Evolutionary conservation across 2,329 filamentous ascomycete genomes (phyloP).

Genomic region (Aureobasidium vineae): DNA sequence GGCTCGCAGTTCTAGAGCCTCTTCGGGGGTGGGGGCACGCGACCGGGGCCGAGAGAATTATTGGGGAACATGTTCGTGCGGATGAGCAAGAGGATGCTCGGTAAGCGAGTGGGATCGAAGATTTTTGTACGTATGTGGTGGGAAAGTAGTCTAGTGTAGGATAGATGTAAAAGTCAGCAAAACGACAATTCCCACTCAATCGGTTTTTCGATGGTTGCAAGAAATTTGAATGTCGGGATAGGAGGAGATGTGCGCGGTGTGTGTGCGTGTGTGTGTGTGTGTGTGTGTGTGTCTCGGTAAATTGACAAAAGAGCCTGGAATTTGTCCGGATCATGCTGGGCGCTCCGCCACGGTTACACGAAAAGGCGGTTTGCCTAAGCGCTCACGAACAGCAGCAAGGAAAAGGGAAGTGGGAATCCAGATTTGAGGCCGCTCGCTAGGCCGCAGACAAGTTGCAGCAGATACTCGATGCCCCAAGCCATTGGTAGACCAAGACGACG

Average conservation of each 20-base stretch:
- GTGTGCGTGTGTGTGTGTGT: not conserved
- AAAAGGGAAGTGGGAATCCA: not conserved
- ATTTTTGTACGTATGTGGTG: slow-evolving; percentile 45
- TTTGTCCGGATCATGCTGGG: not conserved
- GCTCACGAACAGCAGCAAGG: slow-evolving; percentile 5
- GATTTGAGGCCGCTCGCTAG: slow-evolving; percentile 3
- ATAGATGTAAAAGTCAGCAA: not conserved
- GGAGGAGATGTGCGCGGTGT: not conserved
- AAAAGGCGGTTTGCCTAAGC: not conserved
- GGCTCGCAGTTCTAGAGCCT: slow-evolving; percentile 61
- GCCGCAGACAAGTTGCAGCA: slow-evolving; percentile 1
- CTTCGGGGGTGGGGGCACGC: slow-evolving; percentile 59
- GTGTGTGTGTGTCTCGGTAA: not conserved
- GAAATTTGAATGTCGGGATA: not conserved
- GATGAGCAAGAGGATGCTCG: slow-evolving; percentile 60
- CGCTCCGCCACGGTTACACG: slow-evolving; percentile 2
- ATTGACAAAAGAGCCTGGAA: slow-evolving; percentile 1
- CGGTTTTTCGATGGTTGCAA: not conserved
- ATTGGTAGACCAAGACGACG: slow-evolving; percentile 7
- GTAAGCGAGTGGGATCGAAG: slow-evolving; percentile 46
- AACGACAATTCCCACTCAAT: slow-evolving; percentile 9
- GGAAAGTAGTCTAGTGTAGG: slow-evolving; percentile 46
- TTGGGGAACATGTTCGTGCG: slow-evolving; percentile 83
- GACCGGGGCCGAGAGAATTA: slow-evolving; percentile 68
- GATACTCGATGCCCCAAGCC: not conserved